These are phyloP conservation scores for Fragaria nilgerrensis DNA, from an alignment of 306 rosid genomes.

Conservation along the genomic window DNA sequence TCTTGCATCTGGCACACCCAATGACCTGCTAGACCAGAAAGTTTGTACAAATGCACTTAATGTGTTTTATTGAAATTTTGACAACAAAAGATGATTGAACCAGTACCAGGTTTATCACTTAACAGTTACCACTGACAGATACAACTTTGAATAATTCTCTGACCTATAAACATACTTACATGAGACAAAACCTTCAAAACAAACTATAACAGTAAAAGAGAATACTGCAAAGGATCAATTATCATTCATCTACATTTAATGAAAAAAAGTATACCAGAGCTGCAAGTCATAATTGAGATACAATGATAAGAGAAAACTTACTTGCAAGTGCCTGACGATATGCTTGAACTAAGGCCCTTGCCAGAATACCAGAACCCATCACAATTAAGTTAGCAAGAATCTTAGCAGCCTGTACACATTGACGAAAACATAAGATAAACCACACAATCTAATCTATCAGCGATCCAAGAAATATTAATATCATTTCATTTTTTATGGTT, in stretches of 20 bases:
- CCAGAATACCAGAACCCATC: conserved; percentile 77
- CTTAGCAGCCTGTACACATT: conserved; percentile 70
- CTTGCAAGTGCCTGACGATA: conserved; percentile 85
- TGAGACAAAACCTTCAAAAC: background rate
- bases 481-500: background rate
- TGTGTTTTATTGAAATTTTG: background rate
- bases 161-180: background rate
- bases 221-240: background rate
- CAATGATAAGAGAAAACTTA: conserved; percentile 32
- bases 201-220: background rate
- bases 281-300: background rate
- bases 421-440: background rate
- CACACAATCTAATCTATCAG: background rate
- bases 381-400: conserved; percentile 76
- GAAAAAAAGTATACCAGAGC: background rate
- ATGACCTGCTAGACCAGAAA: background rate
- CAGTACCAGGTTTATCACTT: background rate
- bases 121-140: background rate
- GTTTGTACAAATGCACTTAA: background rate
- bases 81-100: background rate
- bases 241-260: background rate
- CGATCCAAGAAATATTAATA: background rate
- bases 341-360: conserved; percentile 74
- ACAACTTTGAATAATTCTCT: background rate
- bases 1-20: background rate